These are phyloP conservation scores for Volvox reticuliferus DNA, from an alignment of 139 green algal species.

Conservation along the genomic window DNA sequence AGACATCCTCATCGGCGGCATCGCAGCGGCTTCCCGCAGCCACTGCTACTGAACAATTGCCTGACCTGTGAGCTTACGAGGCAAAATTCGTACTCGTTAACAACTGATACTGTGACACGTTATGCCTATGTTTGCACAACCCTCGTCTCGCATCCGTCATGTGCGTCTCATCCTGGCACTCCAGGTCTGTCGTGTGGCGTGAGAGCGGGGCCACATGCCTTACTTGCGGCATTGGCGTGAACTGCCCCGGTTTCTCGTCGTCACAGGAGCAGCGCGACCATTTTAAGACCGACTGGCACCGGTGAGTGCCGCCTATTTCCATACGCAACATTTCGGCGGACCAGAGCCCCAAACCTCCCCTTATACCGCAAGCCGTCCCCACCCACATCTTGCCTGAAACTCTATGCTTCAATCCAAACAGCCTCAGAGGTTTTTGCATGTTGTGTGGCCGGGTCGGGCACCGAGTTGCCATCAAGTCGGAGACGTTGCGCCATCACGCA, in stretches of 20 bases:
- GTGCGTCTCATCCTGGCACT: background rate
- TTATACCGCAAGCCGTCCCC: too few species aligned
- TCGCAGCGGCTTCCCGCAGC: background rate
- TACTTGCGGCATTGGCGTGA: slow-evolving; percentile 75
- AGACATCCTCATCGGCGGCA: background rate
- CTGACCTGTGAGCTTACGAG: background rate
- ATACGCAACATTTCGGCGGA: background rate
- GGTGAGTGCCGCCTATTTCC: slow-evolving; percentile 2
- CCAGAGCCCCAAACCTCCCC: background rate
- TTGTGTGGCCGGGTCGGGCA: too few species aligned
- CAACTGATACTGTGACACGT: background rate
- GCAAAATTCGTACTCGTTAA: background rate
- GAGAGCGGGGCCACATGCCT: slow-evolving; percentile 70
- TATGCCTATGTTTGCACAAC: too few species aligned
- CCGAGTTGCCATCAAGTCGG: too few species aligned
- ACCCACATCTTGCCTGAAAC: too few species aligned
- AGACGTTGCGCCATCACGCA: background rate
- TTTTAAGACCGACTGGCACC: slow-evolving; percentile 94
- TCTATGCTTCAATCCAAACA: too few species aligned
- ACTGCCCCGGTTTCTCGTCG: slow-evolving; percentile 63
- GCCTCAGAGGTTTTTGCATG: too few species aligned
- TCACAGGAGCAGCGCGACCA: slow-evolving; percentile 83
- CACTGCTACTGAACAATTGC: background rate
- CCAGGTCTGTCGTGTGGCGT: slow-evolving; percentile 26
- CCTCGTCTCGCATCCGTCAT: background rate